Conservation (phyloP, 1,284 basidiomycete genomes). For the Pseudozyma hubeiensis region DNA sequence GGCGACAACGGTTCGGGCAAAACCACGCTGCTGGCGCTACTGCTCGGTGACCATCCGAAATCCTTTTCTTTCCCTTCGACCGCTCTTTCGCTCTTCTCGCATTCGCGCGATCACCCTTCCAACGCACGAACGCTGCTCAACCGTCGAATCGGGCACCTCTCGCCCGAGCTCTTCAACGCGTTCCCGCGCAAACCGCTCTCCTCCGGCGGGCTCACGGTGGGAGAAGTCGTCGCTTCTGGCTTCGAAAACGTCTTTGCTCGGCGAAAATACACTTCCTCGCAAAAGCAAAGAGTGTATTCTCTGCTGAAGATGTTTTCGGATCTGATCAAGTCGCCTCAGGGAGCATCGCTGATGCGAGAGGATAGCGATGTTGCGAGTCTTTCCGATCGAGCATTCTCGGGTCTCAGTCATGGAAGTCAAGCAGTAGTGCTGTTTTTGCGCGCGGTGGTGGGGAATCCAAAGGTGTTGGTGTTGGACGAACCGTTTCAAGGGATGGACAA, state of each 20-base stretch:
- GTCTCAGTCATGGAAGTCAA: conserved; percentile 58
- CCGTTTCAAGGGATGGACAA: conserved; percentile 67
- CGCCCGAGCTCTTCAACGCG: conserved; percentile 89
- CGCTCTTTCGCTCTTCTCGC: conserved; percentile 52
- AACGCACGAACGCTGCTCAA: conserved; percentile 59
- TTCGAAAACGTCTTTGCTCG: conserved; percentile 61
- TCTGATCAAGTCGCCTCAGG: conserved; percentile 38
- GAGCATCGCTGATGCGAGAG: not conserved
- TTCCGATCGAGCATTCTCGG: conserved; percentile 28
- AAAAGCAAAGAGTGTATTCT: conserved; percentile 28
- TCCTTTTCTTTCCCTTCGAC: conserved; percentile 76
- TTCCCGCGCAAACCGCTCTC: conserved; percentile 75
- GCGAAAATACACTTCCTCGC: conserved; percentile 20
- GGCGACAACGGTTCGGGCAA: conserved; percentile 80
- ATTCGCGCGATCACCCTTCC: conserved; percentile 51
- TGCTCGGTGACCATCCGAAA: conserved; percentile 94
- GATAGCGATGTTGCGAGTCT: conserved; percentile 15
- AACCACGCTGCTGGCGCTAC: conserved; percentile 89
- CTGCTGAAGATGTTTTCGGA: conserved; percentile 48
- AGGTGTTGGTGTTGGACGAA: conserved; percentile 64
- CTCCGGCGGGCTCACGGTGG: conserved; percentile 57
- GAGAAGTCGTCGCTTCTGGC: conserved; percentile 59
- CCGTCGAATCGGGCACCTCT: conserved; percentile 76
- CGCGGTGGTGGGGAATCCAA: conserved; percentile 57
- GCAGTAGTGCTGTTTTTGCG: conserved; percentile 63